These are phyloP conservation scores for Coemansia sp. DNA, from an alignment of 192 early-diverging fungal genomes.

Conservation along the genomic window DNA sequence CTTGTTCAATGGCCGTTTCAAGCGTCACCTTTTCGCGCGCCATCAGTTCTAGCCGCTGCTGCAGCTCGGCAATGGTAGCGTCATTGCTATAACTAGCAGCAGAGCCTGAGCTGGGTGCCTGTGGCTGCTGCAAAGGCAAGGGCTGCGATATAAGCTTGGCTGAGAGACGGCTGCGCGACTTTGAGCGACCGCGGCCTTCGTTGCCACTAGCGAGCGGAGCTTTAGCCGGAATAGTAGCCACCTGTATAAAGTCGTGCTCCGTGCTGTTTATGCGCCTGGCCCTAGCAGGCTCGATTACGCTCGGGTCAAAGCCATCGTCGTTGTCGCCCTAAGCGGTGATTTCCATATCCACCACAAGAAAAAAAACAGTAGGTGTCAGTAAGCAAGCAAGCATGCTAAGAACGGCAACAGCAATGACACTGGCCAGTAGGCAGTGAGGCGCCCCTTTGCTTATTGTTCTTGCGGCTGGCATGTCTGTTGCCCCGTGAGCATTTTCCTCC, in stretches of 20 bases:
- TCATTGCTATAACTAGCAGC: constrained; percentile 20
- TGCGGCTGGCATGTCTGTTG: too few relatives aligned
- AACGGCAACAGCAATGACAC: background rate
- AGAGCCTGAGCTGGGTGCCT: constrained; percentile 8
- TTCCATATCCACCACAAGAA: background rate
- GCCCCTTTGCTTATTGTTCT: background rate
- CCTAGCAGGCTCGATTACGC: constrained; percentile 2
- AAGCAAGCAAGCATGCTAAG: background rate
- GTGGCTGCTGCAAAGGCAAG: constrained; percentile 10
- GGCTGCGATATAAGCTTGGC: constrained; percentile 2
- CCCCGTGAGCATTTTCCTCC: too few relatives aligned
- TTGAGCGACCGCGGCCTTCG: constrained; percentile 26
- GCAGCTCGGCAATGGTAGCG: constrained; percentile 53
- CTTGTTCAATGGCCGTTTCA: constrained; percentile 87
- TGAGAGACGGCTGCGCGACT: constrained; percentile 31
- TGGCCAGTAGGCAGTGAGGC: constrained; percentile 2
- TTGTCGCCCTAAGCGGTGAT: constrained; percentile 19
- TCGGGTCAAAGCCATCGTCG: constrained; percentile 7
- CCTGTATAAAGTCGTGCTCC: constrained; percentile 22
- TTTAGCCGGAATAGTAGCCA: constrained; percentile 21
- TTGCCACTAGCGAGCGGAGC: background rate
- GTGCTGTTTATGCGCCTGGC: constrained; percentile 20
- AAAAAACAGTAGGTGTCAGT: constrained; percentile 7
- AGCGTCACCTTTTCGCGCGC: constrained; percentile 89
- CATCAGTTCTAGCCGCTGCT: constrained; percentile 71